Evolutionary conservation across 805 yeast species (phyloP), one percentile per base, ranked within the genome.

Genomic region (Yarrowia sp.): DNA sequence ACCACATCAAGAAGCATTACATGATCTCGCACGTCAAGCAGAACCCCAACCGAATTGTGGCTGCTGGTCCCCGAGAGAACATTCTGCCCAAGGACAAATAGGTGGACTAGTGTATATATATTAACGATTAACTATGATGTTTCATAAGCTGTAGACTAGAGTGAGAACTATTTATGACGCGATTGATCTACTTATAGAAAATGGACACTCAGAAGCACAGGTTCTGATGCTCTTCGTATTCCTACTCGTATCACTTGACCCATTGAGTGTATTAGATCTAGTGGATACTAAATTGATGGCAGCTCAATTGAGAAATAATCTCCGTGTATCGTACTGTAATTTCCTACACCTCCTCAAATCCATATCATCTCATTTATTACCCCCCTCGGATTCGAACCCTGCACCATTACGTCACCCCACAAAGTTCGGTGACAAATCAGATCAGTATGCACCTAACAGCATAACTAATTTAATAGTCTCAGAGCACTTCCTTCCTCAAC

Each of bases 1-100:
- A 89, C 48, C 98, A 95, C 78, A 93, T 94, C 81, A 94, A 93
- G 79, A 82, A 83, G 74, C 98, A 93, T 80, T 94, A 94, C 81
- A 92, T 97, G 53, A 89, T 89, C 78, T 88, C 95, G 35, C 98
- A 93, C 77, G 76, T 84, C 50, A 84, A 84, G 61, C 89, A 92
- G 77, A 95, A 94, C 76, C 97, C 97, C 4, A 79, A 82, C 71
- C 88, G 89, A 1, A 89, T 95, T 72, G 89, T 97, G 2, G 97
- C 98, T 3, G 73, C 89, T 43, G 98, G 98, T 2, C 98, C 98
- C 19, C 74, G 87, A 49, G 97, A 97, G 42, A 79, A 91, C 74
- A 90, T 92, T 70, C 78, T 82, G 72, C 86, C 89, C 9, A 76
- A 83, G 70, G 72, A 76, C n/a, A 46, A 59, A 36, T 59, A 36